A percentile compares a stretch with the other conserved stretches of the same genome.
phyloP scores from a whole-genome alignment of 129 eudicot species.

The Chrysanthemum makinoi region DNA sequence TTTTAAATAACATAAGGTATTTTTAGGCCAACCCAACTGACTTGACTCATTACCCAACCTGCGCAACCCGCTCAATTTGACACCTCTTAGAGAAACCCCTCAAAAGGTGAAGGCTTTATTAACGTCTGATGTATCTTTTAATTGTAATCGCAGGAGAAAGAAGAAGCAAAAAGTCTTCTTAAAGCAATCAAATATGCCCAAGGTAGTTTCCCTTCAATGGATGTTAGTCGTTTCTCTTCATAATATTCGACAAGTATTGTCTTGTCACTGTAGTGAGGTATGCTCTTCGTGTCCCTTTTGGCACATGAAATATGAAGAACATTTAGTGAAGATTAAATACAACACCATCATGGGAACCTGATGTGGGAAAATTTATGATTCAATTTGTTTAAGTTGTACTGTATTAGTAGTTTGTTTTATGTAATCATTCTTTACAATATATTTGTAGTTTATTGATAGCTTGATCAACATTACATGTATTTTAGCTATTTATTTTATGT shows the following conservation, averaged over 20 bases:
- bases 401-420: conserved; percentile 3
- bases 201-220: conserved; percentile 25
- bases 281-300: not conserved
- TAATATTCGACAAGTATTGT: conserved; percentile 7
- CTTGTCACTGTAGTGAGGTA: not conserved
- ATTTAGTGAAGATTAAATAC: not conserved
- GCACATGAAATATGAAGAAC: not conserved
- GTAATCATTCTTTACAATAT: conserved; percentile 20
- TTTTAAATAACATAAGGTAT: not conserved
- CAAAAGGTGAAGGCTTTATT: conserved; percentile 16
- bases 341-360: not conserved
- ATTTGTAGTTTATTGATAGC: conserved; percentile 19
- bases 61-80: too few relatives aligned
- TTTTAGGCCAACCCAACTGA: not conserved
- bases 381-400: conserved; percentile 15
- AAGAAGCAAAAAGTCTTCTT: conserved; percentile 75
- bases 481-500: not conserved
- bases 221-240: conserved; percentile 43
- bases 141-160: conserved; percentile 70
- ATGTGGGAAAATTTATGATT: not conserved
- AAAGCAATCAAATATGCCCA: conserved; percentile 59
- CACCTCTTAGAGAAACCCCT: not conserved
- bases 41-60: not conserved
- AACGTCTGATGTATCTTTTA: not conserved
- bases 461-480: conserved; percentile 8